These are phyloP conservation scores for Fusarium sp. DNA, from an alignment of 2,329 filamentous ascomycete genomes.

Conservation along the genomic window DNA sequence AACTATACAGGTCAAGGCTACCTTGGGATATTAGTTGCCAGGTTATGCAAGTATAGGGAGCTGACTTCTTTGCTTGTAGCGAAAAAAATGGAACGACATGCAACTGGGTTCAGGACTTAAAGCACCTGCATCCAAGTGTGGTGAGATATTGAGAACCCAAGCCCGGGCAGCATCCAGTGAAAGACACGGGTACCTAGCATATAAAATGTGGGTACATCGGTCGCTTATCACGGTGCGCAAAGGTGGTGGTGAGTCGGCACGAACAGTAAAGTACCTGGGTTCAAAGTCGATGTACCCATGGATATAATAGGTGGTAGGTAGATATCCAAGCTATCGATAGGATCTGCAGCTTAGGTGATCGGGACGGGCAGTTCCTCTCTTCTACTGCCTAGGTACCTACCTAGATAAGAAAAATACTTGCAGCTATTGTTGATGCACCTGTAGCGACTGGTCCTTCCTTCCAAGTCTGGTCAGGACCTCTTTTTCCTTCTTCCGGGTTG, in stretches of 20 bases:
- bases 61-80: neutral
- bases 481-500: conserved; percentile 37
- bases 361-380: neutral
- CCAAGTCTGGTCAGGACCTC: conserved; percentile 12
- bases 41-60: neutral
- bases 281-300: conserved; percentile 3
- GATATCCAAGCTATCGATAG: neutral
- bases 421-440: too few relatives aligned
- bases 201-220: conserved; percentile 25
- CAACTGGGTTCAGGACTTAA: conserved; percentile 10
- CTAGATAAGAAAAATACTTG: too few relatives aligned
- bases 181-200: conserved; percentile 23
- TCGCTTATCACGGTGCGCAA: conserved; percentile 1
- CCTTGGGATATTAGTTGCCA: neutral
- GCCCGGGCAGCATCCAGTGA: neutral
- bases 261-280: conserved; percentile 6
- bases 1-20: neutral
- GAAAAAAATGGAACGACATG: conserved; percentile 1
- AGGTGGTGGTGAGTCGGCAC: conserved; percentile 8
- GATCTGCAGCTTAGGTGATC: neutral
- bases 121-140: conserved; percentile 9
- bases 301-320: too few relatives aligned
- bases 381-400: too few relatives aligned
- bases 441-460: neutral
- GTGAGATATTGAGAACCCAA: conserved; percentile 27